Base-by-base conservation (phyloP, 768 basidiomycete species). In the Dioszegia hungarica region DNA sequence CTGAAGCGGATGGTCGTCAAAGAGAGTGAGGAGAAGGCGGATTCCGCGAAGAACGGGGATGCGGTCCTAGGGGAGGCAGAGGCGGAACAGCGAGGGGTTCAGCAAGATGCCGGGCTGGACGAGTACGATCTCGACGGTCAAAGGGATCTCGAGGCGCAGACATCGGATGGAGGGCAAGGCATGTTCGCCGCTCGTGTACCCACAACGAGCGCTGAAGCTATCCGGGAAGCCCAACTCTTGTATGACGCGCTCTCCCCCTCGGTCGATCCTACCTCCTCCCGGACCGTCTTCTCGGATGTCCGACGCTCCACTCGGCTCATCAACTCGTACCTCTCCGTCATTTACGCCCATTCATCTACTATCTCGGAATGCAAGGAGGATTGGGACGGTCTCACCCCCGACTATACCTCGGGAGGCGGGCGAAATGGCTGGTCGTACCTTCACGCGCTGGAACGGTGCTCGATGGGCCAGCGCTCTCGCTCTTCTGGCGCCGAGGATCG, bases 281-380 rank as follows among this genome's bases (percentile, higher is more conserved):
- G 24, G 2, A 51, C 34, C 14, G 38, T 51, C 34, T 90, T 94
- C 75, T 70, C 73, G 5, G 63, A 79, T 52, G 87, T 92, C 31
- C 45, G 73, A 5, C 67, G 87, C 48, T 83, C 84, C 0, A 64
- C 88, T 0, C 79, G 82, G 1, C 81, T 95, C 5, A 65, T 92
- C 61, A 89, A 87, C 63, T 83, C 90, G 2, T 97, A 89, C 69
- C 78, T 95, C 47, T 83, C 87, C 12, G 86, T 92, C 0, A 82
- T 85, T 70, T 87, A 87, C 65, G 72, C 75, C 2, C 86, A 87
- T 61, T 75, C 80, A 3, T 68, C 76, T 0, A 53, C 57, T 10
- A 76, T 92, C 38, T 79, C 82, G 25, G 68, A 68, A 1, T 77
- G 82, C 2, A 76, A 77, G 27, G 78, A 79, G 8, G 72, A 80